Conservation (phyloP, 2,329 filamentous ascomycete genomes). For the Fonsecaea multimorphosa region DNA sequence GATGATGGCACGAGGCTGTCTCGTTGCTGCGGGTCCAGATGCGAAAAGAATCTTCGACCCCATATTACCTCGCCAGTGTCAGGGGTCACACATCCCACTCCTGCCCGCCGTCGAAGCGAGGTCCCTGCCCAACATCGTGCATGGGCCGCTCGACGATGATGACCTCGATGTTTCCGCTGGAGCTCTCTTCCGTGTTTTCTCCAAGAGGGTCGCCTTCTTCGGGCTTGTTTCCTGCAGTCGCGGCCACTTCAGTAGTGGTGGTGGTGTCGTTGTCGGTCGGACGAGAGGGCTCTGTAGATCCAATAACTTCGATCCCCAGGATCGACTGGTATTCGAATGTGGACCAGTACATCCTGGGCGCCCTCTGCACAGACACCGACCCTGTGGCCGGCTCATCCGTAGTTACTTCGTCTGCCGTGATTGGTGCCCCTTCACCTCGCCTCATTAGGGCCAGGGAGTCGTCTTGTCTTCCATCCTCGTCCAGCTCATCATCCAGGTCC, state of each 20-base stretch:
- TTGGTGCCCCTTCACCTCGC: conserved; percentile 21
- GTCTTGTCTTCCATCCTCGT: conserved; percentile 45
- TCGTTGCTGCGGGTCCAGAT: too few species aligned
- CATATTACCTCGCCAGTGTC: too few species aligned
- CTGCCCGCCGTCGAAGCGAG: conserved; percentile 68
- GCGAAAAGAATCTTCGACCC: too few species aligned
- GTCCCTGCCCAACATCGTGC: conserved; percentile 80
- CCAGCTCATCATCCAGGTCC: conserved; percentile 12
- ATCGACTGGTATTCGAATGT: conserved; percentile 96
- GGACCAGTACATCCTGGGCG: conserved; percentile 64
- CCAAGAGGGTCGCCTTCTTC: background rate
- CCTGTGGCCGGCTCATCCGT: conserved; percentile 33
- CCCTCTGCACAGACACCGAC: conserved; percentile 39
- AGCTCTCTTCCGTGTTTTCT: background rate
- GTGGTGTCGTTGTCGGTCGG: conserved; percentile 50
- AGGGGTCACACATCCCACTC: conserved; percentile 45
- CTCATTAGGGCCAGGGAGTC: conserved; percentile 44
- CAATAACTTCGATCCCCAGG: conserved; percentile 71
- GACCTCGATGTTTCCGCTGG: conserved; percentile 65
- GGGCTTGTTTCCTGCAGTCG: background rate
- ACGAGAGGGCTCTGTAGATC: conserved; percentile 29
- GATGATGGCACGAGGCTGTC: too few species aligned
- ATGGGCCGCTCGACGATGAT: conserved; percentile 85
- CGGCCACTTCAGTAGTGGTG: background rate
- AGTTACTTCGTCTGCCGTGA: background rate